Conservation (phyloP, 2,329 filamentous ascomycete genomes). For the Botryotinia calthae region DNA sequence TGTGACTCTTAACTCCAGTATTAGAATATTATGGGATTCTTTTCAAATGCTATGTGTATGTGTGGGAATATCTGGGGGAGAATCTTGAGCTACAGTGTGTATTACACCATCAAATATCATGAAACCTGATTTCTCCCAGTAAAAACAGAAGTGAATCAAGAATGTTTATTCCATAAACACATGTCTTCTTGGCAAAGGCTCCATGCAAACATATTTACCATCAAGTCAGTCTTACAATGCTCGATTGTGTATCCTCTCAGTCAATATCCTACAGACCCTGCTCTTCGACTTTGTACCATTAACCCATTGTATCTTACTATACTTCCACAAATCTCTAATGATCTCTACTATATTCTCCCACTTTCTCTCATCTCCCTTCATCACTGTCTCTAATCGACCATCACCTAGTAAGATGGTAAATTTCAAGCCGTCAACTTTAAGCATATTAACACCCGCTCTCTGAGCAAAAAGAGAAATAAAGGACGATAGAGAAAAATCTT, state of each 20-base stretch:
- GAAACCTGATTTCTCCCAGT: not conserved
- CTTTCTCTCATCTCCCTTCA: not conserved
- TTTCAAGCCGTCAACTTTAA: not conserved
- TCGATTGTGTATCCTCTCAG: not conserved
- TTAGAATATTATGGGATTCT: too few species aligned
- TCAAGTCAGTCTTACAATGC: not conserved
- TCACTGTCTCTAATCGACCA: not conserved
- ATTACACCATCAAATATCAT: too few species aligned
- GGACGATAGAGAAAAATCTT: not conserved
- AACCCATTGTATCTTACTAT: not conserved
- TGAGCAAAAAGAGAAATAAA: not conserved
- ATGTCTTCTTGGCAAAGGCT: not conserved
- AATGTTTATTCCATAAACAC: not conserved
- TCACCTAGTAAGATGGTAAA: not conserved
- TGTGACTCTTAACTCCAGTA: too few species aligned
- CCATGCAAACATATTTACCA: not conserved
- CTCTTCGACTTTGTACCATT: not conserved
- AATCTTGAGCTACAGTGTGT: not conserved
- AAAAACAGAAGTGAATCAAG: not conserved
- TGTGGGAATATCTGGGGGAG: not conserved
- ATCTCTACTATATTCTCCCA: not conserved
- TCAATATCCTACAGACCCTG: not conserved
- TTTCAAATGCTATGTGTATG: not conserved
- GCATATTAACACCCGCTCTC: not conserved
- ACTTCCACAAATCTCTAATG: not conserved